Conservation (phyloP, 805 yeast species). For the Cyberlindnera subsufficiens region DNA sequence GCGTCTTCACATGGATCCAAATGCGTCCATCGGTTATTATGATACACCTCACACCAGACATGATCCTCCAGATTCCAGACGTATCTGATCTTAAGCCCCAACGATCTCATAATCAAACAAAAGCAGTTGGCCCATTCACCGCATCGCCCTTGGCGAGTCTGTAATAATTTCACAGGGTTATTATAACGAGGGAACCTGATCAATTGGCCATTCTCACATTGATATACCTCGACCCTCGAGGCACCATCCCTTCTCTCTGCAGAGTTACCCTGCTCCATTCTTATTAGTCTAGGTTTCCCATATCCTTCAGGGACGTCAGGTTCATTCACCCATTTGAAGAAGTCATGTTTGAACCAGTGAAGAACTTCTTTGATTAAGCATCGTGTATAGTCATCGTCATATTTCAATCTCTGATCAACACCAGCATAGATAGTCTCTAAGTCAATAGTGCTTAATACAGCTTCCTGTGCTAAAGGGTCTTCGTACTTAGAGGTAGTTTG, state of each 20-base stretch:
- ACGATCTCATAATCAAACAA: slow-evolving; percentile 58
- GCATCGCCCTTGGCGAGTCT: slow-evolving; percentile 72
- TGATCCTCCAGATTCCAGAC: slow-evolving; percentile 91
- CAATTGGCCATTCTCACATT: slow-evolving; percentile 46
- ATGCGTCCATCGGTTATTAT: slow-evolving; percentile 75
- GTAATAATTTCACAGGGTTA: slow-evolving; percentile 54
- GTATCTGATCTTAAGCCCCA: slow-evolving; percentile 62
- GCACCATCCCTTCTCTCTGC: slow-evolving; percentile 42
- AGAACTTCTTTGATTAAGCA: slow-evolving; percentile 51
- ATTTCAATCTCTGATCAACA: slow-evolving; percentile 43
- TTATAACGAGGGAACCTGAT: slow-evolving; percentile 75
- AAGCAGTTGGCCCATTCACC: slow-evolving; percentile 96
- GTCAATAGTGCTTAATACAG: slow-evolving; percentile 59
- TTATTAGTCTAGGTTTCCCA: slow-evolving; percentile 29
- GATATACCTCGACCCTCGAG: slow-evolving; percentile 54
- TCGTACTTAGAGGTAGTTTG: slow-evolving; percentile 11
- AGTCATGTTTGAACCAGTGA: slow-evolving; percentile 69
- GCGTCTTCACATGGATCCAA: slow-evolving; percentile 85
- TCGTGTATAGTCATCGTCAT: slow-evolving; percentile 43
- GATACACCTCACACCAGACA: slow-evolving; percentile 92
- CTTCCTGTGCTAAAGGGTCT: slow-evolving; percentile 14
- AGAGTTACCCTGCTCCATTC: slow-evolving; percentile 36
- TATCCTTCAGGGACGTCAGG: slow-evolving; percentile 57
- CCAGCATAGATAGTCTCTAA: slow-evolving; percentile 50
- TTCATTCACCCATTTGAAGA: slow-evolving; percentile 78